A percentile compares a stretch with the other conserved stretches of the same genome.
These are phyloP conservation scores for Diaporthe sp. DNA, from an alignment of 2,329 filamentous ascomycete genomes.

Conservation along the genomic window DNA sequence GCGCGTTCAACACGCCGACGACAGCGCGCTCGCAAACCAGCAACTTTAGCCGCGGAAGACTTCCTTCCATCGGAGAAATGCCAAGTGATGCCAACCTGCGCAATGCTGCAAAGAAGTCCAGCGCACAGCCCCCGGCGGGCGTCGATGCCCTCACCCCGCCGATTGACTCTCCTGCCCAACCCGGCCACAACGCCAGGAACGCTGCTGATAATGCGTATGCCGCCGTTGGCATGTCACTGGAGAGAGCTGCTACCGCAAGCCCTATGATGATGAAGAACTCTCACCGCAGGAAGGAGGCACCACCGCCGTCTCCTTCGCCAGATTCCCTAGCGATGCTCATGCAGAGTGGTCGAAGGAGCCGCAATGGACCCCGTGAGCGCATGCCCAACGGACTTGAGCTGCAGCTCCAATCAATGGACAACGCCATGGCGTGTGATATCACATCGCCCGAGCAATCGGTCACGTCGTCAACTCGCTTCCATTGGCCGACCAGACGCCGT, in stretches of 20 bases:
- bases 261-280: constrained; percentile 71
- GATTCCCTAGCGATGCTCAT: constrained; percentile 72
- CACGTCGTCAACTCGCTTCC: constrained; percentile 62
- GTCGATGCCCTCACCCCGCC: constrained; percentile 33
- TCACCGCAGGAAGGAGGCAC: constrained; percentile 57
- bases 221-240: constrained; percentile 58
- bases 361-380: constrained; percentile 79
- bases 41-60: constrained; percentile 70
- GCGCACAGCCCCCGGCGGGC: constrained; percentile 22
- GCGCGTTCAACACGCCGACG: constrained; percentile 75
- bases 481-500: constrained; percentile 65
- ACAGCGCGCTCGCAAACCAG: constrained; percentile 72
- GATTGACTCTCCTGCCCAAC: constrained; percentile 36
- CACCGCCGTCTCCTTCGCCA: constrained; percentile 75
- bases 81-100: constrained; percentile 51
- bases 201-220: constrained; percentile 56
- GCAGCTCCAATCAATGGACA: constrained; percentile 69
- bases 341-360: constrained; percentile 66
- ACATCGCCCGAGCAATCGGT: constrained; percentile 68
- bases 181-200: constrained; percentile 48
- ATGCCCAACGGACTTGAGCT: constrained; percentile 79
- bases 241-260: constrained; percentile 75
- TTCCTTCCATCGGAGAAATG: constrained; percentile 82
- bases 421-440: constrained; percentile 61
- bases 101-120: constrained; percentile 40